A percentile compares a stretch with the other conserved stretches of the same genome.
Conservation (phyloP, 805 yeast genomes). For the Suhomyces sp. region DNA sequence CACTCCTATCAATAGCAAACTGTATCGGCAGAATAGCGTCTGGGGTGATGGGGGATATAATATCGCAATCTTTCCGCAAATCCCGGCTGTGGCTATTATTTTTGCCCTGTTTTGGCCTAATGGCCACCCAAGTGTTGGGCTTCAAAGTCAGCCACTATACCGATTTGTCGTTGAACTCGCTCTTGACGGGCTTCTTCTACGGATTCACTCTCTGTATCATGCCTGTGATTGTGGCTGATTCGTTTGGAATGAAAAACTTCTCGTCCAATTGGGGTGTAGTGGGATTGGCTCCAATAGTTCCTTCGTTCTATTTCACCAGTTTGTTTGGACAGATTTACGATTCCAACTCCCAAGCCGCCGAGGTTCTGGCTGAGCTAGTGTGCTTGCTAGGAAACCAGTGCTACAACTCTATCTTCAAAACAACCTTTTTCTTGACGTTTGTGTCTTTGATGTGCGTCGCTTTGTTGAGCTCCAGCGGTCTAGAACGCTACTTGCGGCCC, state of each 20-base stretch:
- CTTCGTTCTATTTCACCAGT: slow-evolving; percentile 57
- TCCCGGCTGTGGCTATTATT: slow-evolving; percentile 55
- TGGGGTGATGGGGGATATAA: slow-evolving; percentile 63
- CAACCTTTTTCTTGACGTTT: slow-evolving; percentile 34
- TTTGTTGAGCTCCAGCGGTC: neutral
- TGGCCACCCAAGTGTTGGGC: slow-evolving; percentile 52
- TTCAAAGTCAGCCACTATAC: slow-evolving; percentile 28
- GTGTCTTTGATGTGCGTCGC: slow-evolving; percentile 20
- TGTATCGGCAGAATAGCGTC: slow-evolving; percentile 63
- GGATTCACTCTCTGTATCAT: slow-evolving; percentile 70
- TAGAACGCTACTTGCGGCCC: neutral
- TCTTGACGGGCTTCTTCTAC: slow-evolving; percentile 65
- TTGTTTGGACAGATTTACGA: slow-evolving; percentile 67
- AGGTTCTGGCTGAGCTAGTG: slow-evolving; percentile 9
- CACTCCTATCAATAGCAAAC: slow-evolving; percentile 64
- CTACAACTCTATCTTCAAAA: slow-evolving; percentile 45
- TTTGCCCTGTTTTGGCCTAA: slow-evolving; percentile 47
- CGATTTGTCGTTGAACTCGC: slow-evolving; percentile 48
- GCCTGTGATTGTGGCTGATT: slow-evolving; percentile 75
- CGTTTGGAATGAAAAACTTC: slow-evolving; percentile 65
- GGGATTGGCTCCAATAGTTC: slow-evolving; percentile 62
- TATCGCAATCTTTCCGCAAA: slow-evolving; percentile 42
- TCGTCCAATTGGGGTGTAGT: slow-evolving; percentile 74
- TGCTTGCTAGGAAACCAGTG: slow-evolving; percentile 36
- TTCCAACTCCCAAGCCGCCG: slow-evolving; percentile 23